Evolutionary conservation across 306 rosid species (phyloP).

Genomic region (Glycine latifolia): DNA sequence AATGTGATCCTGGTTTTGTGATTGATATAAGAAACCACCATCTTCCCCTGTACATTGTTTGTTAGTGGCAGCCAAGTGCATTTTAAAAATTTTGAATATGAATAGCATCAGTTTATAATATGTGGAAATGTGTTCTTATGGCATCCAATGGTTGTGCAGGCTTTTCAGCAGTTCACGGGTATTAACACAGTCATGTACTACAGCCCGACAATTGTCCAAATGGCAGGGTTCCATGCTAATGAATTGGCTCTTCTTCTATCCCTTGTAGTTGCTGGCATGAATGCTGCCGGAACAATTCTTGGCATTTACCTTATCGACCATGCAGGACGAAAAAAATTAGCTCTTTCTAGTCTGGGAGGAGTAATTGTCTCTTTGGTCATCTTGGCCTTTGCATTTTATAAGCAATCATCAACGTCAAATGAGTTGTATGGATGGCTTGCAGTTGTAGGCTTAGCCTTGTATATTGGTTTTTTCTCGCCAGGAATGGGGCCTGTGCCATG

Average conservation of each 20-base stretch:
- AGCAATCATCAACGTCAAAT: constrained; percentile 57
- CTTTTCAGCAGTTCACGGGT: constrained; percentile 91
- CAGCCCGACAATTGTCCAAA: constrained; percentile 95
- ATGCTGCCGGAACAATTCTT: constrained; percentile 79
- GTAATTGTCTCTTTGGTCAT: constrained; percentile 66
- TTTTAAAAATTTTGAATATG: too few relatives aligned
- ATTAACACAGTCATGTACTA: constrained; percentile 98
- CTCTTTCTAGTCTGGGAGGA: constrained; percentile 78
- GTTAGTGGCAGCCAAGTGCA: too few relatives aligned
- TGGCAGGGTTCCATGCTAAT: constrained; percentile 87
- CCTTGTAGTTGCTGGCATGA: constrained; percentile 81
- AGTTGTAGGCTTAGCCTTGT: constrained; percentile 67
- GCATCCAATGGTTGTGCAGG: constrained; percentile 60
- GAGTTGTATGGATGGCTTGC: constrained; percentile 75
- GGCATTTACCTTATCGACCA: constrained; percentile 86
- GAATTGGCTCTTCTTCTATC: constrained; percentile 82
- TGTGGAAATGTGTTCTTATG: constrained; percentile 14
- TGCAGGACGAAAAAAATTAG: constrained; percentile 77
- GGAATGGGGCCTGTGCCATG: constrained; percentile 99
- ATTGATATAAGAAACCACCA: too few relatives aligned
- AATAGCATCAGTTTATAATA: too few relatives aligned
- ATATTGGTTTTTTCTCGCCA: constrained; percentile 80
- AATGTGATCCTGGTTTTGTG: too few relatives aligned
- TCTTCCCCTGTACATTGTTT: too few relatives aligned
- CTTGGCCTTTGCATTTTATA: constrained; percentile 64